Conservation (phyloP, 148 eudicot genomes). For the Fagopyrum homotropicum region DNA sequence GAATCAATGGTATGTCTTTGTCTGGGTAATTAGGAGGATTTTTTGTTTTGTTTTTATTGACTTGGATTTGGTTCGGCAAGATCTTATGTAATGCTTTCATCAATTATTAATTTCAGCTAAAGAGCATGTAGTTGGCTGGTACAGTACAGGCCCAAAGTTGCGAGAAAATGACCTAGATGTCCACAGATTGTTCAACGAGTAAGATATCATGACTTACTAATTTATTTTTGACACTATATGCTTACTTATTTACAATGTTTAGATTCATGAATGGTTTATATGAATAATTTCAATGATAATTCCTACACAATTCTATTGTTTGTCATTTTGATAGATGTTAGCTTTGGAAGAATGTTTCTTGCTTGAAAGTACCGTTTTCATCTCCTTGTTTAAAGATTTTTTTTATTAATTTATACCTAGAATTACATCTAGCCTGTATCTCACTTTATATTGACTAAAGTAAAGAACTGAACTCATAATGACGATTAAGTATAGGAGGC, state of each 20-base stretch:
- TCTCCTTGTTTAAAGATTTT: background rate
- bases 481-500: background rate
- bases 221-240: background rate
- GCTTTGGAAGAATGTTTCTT: background rate
- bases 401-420: background rate
- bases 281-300: background rate
- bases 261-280: background rate
- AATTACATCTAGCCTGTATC: background rate
- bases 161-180: conserved; percentile 80
- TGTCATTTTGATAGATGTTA: background rate
- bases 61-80: background rate
- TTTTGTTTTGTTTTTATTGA: background rate
- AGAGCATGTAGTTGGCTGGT: conserved; percentile 99
- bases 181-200: conserved; percentile 85
- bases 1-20: conserved; percentile 63
- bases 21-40: background rate
- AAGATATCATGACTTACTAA: conserved; percentile 23
- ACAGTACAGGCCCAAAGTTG: conserved; percentile 95
- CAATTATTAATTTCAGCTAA: conserved; percentile 43
- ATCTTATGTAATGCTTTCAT: background rate
- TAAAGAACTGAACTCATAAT: background rate
- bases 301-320: background rate
- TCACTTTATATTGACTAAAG: background rate
- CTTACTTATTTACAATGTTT: background rate
- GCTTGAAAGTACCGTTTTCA: background rate